These are phyloP conservation scores for Rubia tinctorum DNA, from an alignment of 305 asterid genomes.

Conservation along the genomic window DNA sequence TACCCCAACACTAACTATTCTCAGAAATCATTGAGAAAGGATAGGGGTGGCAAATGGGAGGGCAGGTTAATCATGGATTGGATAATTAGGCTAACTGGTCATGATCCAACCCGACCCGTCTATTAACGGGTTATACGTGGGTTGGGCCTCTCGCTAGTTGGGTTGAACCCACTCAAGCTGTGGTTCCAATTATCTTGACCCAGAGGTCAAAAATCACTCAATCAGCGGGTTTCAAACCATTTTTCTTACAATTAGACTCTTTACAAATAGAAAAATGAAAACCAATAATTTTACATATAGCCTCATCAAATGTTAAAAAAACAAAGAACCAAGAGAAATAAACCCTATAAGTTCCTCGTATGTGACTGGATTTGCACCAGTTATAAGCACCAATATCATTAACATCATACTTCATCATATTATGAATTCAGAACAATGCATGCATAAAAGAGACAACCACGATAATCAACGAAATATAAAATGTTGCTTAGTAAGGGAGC, in stretches of 20 bases:
- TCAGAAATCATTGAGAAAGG: not conserved
- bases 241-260: too few species aligned
- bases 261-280: too few species aligned
- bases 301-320: too few species aligned
- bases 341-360: not conserved
- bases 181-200: too few species aligned
- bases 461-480: not conserved
- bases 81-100: not conserved
- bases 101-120: not conserved
- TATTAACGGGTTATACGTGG: too few species aligned
- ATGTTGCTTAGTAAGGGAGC: too few species aligned
- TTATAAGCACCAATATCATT: not conserved
- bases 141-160: too few species aligned
- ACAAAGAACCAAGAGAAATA: too few species aligned
- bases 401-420: not conserved
- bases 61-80: not conserved
- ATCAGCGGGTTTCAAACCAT: too few species aligned
- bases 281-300: too few species aligned
- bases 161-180: too few species aligned
- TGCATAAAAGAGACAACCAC: not conserved
- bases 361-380: not conserved
- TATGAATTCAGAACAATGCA: not conserved
- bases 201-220: too few species aligned
- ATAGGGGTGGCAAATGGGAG: not conserved
- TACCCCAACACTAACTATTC: not conserved